These are phyloP conservation scores for Mediolabrus comicus DNA, from an alignment of 108 stramenopile species.

Conservation along the genomic window DNA sequence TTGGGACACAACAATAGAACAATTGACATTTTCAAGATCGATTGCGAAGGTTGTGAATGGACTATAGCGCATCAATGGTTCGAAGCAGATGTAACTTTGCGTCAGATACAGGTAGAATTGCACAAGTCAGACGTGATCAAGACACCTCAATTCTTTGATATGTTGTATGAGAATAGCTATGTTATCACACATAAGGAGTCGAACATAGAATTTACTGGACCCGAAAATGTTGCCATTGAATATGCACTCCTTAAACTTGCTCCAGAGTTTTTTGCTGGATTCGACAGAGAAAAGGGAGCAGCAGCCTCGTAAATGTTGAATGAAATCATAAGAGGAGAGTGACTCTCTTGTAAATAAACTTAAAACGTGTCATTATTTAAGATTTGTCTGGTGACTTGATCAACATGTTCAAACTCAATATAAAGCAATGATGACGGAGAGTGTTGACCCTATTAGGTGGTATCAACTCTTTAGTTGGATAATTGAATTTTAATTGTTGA, in stretches of 20 bases:
- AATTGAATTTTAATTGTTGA: too few relatives aligned
- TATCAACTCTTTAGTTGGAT: too few relatives aligned
- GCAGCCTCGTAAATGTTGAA: too few relatives aligned
- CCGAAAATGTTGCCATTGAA: neutral
- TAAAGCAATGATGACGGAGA: too few relatives aligned
- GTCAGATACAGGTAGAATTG: slow-evolving; percentile 57
- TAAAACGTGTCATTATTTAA: too few relatives aligned
- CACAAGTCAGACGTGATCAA: slow-evolving; percentile 25
- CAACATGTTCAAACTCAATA: too few relatives aligned
- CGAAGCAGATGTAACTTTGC: slow-evolving; percentile 1
- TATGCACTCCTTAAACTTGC: slow-evolving; percentile 7
- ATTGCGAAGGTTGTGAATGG: slow-evolving; percentile 11
- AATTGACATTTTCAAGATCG: slow-evolving; percentile 30
- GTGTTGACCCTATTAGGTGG: too few relatives aligned
- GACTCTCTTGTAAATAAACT: too few relatives aligned
- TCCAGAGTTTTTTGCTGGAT: slow-evolving; percentile 2
- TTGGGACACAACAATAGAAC: slow-evolving; percentile 12
- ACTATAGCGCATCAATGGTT: slow-evolving; percentile 8
- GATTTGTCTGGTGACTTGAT: too few relatives aligned
- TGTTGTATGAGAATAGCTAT: slow-evolving; percentile 30
- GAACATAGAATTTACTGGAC: slow-evolving; percentile 13
- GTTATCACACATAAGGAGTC: slow-evolving; percentile 31
- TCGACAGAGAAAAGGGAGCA: neutral
- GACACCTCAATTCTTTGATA: slow-evolving; percentile 34
- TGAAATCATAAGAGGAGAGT: too few relatives aligned